These are phyloP conservation scores for Hypoxylon sp. DNA, from an alignment of 2,329 filamentous ascomycete genomes.

Conservation along the genomic window DNA sequence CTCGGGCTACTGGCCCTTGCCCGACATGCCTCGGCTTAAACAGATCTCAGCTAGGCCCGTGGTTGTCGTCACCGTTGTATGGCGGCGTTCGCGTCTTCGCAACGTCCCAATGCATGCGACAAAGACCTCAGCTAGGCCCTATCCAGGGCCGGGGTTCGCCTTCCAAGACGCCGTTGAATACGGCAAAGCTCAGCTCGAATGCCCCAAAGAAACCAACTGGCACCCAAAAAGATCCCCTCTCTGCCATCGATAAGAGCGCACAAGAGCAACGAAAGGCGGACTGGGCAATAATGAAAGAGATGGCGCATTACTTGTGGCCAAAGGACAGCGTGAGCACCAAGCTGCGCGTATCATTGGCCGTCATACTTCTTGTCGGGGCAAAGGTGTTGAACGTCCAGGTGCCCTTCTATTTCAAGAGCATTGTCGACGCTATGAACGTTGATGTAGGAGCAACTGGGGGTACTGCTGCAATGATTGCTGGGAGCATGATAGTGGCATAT, in stretches of 20 bases:
- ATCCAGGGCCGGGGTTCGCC: slow-evolving; percentile 14
- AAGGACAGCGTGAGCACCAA: slow-evolving; percentile 88
- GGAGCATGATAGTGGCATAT: slow-evolving; percentile 94
- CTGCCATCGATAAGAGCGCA: slow-evolving; percentile 76
- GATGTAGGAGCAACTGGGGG: slow-evolving; percentile 90
- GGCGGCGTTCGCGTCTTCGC: slow-evolving; percentile 43
- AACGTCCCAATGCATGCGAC: slow-evolving; percentile 45
- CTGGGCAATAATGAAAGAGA: slow-evolving; percentile 99
- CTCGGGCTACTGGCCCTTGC: slow-evolving; percentile 45
- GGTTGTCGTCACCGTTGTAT: slow-evolving; percentile 25
- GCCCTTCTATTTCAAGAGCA: slow-evolving; percentile 98
- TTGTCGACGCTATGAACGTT: slow-evolving; percentile 98
- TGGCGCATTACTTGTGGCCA: slow-evolving; percentile 96
- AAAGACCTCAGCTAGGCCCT: slow-evolving; percentile 31
- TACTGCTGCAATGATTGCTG: slow-evolving; percentile 89
- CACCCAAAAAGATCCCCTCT: slow-evolving; percentile 67
- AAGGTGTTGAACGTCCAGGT: slow-evolving; percentile 98
- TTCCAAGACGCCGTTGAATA: slow-evolving; percentile 26
- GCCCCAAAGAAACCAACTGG: slow-evolving; percentile 44
- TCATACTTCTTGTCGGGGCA: slow-evolving; percentile 86
- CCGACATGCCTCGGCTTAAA: slow-evolving; percentile 44
- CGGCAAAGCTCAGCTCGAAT: slow-evolving; percentile 41
- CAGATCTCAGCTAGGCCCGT: slow-evolving; percentile 32
- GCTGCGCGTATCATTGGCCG: slow-evolving; percentile 86
- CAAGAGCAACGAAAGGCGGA: slow-evolving; percentile 96